Conservation (phyloP, 441 rosid genomes). For the Raphanus hybrid region DNA sequence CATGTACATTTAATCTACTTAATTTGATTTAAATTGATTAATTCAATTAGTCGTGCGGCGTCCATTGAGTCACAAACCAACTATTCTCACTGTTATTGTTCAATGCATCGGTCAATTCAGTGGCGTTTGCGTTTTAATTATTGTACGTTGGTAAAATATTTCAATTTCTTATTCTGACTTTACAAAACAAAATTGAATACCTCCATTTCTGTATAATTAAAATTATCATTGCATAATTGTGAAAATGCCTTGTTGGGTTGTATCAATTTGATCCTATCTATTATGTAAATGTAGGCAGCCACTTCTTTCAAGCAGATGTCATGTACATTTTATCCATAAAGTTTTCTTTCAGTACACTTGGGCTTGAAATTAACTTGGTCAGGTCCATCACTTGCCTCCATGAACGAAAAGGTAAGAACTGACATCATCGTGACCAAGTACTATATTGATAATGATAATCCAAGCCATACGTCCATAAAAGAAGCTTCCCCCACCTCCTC, state of each 20-base stretch:
- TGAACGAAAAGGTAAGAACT: background rate
- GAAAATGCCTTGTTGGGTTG: no score
- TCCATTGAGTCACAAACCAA: constrained; percentile 9
- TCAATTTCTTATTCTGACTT: background rate
- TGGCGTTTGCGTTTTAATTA: background rate
- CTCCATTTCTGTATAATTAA: background rate
- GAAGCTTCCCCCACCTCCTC: background rate
- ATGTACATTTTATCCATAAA: no score
- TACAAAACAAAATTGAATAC: background rate
- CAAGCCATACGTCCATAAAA: background rate
- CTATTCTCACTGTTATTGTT: constrained; percentile 10
- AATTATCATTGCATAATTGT: no score
- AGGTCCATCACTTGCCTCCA: constrained; percentile 1
- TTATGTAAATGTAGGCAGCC: no score
- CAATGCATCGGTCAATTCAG: constrained; percentile 16
- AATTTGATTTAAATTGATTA: background rate
- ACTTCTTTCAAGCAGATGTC: no score
- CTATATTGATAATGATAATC: background rate
- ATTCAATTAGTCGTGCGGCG: constrained; percentile 34
- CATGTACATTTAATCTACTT: constrained; percentile 38
- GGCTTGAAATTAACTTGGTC: background rate
- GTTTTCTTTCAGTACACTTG: background rate
- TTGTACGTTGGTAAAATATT: background rate
- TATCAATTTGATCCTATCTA: no score
- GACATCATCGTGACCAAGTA: background rate